Evolutionary conservation across 306 rosid genomes (phyloP).

Genomic region (Glycine latifolia): DNA sequence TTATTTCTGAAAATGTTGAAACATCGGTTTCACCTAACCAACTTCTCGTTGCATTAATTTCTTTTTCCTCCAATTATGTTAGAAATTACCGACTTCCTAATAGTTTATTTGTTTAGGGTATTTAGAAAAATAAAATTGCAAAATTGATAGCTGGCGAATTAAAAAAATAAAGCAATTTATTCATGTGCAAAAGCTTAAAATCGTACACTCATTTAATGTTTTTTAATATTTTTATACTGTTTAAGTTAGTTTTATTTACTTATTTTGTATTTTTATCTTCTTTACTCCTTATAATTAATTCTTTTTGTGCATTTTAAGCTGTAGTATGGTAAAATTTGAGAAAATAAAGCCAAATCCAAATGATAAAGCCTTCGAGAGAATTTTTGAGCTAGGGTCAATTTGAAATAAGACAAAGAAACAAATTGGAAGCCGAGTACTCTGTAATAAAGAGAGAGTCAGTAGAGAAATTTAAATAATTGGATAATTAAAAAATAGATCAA

Average conservation of each 20-base stretch:
- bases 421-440: not conserved
- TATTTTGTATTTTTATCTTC: not conserved
- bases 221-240: not conserved
- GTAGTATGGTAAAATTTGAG: not conserved
- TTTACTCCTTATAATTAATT: not conserved
- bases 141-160: not conserved
- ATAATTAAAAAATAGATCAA: not conserved
- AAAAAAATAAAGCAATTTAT: not conserved
- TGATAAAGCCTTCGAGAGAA: not conserved
- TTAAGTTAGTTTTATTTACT: not conserved
- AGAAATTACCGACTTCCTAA: not conserved
- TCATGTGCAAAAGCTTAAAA: not conserved
- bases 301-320: not conserved
- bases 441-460: not conserved
- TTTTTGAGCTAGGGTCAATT: not conserved
- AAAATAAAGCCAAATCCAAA: not conserved
- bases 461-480: not conserved
- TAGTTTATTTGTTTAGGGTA: not conserved
- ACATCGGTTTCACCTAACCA: not conserved
- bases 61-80: not conserved
- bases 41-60: not conserved
- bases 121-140: not conserved
- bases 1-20: not conserved
- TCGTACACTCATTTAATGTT: not conserved
- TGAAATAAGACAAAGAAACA: slow-evolving; percentile 8